Evolutionary conservation across 495 filamentous ascomycete species (phyloP).

Genomic region (Barbatosphaeria neglecta): DNA sequence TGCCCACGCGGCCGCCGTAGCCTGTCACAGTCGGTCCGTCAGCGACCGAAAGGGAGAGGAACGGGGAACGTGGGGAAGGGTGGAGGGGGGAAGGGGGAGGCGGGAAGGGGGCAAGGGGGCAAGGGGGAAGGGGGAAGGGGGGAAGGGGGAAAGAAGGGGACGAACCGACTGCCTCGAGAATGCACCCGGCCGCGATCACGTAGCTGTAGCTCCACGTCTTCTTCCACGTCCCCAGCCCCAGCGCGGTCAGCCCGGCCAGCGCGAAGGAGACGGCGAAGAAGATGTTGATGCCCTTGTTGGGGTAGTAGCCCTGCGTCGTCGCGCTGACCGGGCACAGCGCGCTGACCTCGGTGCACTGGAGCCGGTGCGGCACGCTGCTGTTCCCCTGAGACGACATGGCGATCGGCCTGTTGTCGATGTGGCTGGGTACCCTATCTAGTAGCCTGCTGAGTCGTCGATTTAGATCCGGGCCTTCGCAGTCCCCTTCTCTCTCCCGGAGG

Average conservation of each 20-base stretch:
- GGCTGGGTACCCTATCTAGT: too few relatives aligned
- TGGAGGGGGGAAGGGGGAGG: too few relatives aligned
- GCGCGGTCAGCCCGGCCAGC: constrained; percentile 32
- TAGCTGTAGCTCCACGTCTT: constrained; percentile 50
- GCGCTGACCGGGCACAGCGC: constrained; percentile 43
- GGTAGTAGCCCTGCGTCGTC: constrained; percentile 58
- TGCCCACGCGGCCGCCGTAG: constrained; percentile 49
- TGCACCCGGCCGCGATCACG: constrained; percentile 37
- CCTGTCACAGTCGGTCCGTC: constrained; percentile 18
- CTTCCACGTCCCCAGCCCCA: constrained; percentile 42
- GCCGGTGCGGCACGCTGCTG: constrained; percentile 16
- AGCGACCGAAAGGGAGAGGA: constrained; percentile 4
- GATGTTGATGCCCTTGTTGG: constrained; percentile 48
- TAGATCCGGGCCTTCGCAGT: too few relatives aligned
- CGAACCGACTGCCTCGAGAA: constrained; percentile 26
- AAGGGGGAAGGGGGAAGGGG: neutral
- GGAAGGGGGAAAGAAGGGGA: neutral
- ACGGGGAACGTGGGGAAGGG: too few relatives aligned
- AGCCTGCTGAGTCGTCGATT: too few relatives aligned
- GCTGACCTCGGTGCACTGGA: constrained; percentile 35
- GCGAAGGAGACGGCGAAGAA: constrained; percentile 50
- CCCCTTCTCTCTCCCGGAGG: too few relatives aligned
- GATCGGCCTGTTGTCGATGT: too few relatives aligned
- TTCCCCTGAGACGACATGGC: neutral
- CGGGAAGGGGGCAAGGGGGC: too few relatives aligned